Conservation (phyloP, 495 filamentous ascomycete genomes). For the Aspergillus panamensis region DNA sequence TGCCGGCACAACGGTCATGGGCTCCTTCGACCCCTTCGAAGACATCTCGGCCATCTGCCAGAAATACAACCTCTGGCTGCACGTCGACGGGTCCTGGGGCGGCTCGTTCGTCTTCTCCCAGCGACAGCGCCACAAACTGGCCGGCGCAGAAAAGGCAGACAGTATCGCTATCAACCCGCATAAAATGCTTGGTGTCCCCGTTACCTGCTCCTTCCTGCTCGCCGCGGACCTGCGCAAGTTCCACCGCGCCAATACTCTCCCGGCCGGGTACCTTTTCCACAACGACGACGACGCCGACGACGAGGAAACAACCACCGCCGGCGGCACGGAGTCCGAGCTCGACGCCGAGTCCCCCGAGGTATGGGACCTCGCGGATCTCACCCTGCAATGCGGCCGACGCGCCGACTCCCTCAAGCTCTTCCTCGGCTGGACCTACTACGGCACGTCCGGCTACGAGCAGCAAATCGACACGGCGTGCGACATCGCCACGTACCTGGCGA, state of each 20-base stretch:
- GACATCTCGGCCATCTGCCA: conserved; percentile 69
- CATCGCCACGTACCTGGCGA: conserved; percentile 61
- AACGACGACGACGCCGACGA: conserved; percentile 33
- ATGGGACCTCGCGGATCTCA: conserved; percentile 92
- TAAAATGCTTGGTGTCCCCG: conserved; percentile 90
- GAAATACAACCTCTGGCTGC: conserved; percentile 75
- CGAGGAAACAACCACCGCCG: conserved; percentile 6
- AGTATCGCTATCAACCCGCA: conserved; percentile 87
- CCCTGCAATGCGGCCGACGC: conserved; percentile 84
- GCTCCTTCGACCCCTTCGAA: conserved; percentile 80
- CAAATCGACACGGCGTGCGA: conserved; percentile 69
- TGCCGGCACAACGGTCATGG: conserved; percentile 89
- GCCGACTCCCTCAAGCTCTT: conserved; percentile 86
- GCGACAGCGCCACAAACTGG: conserved; percentile 58
- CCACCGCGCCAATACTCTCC: conserved; percentile 77
- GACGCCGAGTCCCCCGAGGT: conserved; percentile 52
- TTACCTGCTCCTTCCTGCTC: conserved; percentile 89
- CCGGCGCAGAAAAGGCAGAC: conserved; percentile 69
- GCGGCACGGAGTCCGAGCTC: conserved; percentile 27
- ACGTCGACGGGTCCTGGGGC: conserved; percentile 90
- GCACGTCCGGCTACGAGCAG: conserved; percentile 55
- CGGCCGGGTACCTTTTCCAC: conserved; percentile 86
- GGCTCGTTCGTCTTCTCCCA: conserved; percentile 76
- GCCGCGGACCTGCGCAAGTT: conserved; percentile 70
- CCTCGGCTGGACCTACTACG: conserved; percentile 86